These are phyloP conservation scores for Verticillium longisporum DNA, from an alignment of 2,329 filamentous ascomycete species.

Conservation along the genomic window DNA sequence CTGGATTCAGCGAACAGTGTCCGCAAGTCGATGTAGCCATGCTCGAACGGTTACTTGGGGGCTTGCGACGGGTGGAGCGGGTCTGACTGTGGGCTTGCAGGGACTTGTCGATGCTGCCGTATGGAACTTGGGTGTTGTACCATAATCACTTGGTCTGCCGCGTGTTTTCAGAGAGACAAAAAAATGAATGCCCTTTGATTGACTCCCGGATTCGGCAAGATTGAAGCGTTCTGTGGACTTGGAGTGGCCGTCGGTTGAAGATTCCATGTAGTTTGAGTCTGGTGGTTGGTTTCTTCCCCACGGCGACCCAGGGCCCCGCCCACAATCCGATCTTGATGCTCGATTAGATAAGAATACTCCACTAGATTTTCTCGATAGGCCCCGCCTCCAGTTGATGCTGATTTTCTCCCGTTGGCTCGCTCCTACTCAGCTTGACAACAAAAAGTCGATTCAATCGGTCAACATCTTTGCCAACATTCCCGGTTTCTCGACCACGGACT, in stretches of 20 bases:
- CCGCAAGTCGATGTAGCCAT: conserved; percentile 13
- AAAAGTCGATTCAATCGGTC: background rate
- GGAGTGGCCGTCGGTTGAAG: too few relatives aligned
- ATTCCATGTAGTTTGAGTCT: too few relatives aligned
- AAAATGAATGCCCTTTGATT: too few relatives aligned
- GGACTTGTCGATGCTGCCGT: too few relatives aligned
- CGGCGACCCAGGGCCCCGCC: too few relatives aligned
- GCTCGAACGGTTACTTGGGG: conserved; percentile 4
- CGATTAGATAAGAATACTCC: background rate
- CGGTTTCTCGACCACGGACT: background rate
- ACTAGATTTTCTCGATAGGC: background rate
- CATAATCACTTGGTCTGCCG: too few relatives aligned
- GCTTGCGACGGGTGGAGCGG: background rate
- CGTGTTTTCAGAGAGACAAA: too few relatives aligned
- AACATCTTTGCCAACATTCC: conserved; percentile 4
- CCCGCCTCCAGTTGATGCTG: background rate
- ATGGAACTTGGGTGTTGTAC: too few relatives aligned
- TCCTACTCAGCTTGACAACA: background rate
- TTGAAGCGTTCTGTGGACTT: too few relatives aligned
- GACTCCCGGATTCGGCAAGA: too few relatives aligned
- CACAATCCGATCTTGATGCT: background rate
- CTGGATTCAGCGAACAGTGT: conserved; percentile 11
- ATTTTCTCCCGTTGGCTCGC: background rate
- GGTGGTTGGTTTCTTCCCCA: too few relatives aligned
- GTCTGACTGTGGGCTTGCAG: background rate